phyloP scores from a whole-genome alignment of 164 flowering plant genomes.

The Warburgia ugandensis region DNA sequence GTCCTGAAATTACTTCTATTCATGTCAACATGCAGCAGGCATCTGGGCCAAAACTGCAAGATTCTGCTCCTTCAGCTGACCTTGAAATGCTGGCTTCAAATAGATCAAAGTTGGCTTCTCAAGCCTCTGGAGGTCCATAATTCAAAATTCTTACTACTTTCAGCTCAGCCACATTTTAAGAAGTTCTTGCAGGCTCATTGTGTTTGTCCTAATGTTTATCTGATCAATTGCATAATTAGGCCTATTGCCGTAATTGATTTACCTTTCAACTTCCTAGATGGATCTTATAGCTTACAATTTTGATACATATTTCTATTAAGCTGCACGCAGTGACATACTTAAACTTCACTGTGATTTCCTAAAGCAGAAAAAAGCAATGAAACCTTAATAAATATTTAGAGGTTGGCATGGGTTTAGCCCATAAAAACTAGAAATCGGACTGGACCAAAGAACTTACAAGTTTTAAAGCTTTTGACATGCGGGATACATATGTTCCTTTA shows the following conservation, averaged over 20 bases:
- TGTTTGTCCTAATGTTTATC: neutral
- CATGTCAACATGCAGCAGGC: conserved; percentile 42
- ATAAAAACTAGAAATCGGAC: too few relatives aligned
- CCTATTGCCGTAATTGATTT: neutral
- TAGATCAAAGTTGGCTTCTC: conserved; percentile 36
- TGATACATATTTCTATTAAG: neutral
- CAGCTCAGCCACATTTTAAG: too few relatives aligned
- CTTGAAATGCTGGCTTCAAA: conserved; percentile 39
- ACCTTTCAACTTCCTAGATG: neutral
- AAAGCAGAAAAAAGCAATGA: too few relatives aligned
- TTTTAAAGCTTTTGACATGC: too few relatives aligned
- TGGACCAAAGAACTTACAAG: too few relatives aligned
- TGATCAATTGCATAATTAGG: neutral
- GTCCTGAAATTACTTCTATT: too few relatives aligned
- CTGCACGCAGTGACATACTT: neutral
- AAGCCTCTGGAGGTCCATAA: conserved; percentile 45
- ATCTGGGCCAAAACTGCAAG: conserved; percentile 36
- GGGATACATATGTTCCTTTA: too few relatives aligned
- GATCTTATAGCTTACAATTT: neutral
- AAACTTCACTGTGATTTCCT: too few relatives aligned
- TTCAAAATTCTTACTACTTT: neutral
- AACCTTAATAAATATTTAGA: too few relatives aligned
- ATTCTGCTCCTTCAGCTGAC: conserved; percentile 35
- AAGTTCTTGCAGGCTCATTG: too few relatives aligned
- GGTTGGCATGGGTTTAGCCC: too few relatives aligned